A percentile compares a stretch with the other conserved stretches of the same genome.
Evolutionary conservation across 2,329 filamentous ascomycete genomes (phyloP).

Genomic region (Hypoxylon sp.): DNA sequence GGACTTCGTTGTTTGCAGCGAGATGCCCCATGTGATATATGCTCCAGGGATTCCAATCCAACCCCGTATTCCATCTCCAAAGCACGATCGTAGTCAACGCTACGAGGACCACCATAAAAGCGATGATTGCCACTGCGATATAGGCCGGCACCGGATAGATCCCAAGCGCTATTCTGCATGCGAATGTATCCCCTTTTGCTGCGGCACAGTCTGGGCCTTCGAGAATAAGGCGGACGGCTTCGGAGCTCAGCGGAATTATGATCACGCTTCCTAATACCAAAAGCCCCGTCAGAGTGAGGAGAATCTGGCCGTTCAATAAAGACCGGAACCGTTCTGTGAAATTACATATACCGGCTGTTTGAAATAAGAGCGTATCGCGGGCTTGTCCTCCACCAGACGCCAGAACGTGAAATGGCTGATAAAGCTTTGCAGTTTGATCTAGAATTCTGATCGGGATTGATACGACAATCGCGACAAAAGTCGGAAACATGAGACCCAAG

Average conservation of each 20-base stretch:
- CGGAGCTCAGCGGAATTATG: slow-evolving; percentile 56
- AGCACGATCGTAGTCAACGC: slow-evolving; percentile 48
- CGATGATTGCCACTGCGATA: slow-evolving; percentile 52
- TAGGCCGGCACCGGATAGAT: slow-evolving; percentile 52
- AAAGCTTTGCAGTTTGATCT: slow-evolving; percentile 54
- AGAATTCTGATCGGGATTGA: slow-evolving; percentile 55
- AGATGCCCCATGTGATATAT: slow-evolving; percentile 55
- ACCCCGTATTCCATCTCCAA: slow-evolving; percentile 54
- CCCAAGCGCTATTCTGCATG: slow-evolving; percentile 54
- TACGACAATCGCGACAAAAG: slow-evolving; percentile 52
- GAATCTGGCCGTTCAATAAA: slow-evolving; percentile 52
- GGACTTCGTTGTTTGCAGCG: slow-evolving; percentile 49
- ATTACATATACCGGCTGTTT: slow-evolving; percentile 56
- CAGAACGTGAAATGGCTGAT: slow-evolving; percentile 59
- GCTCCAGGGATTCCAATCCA: slow-evolving; percentile 58
- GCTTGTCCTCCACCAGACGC: slow-evolving; percentile 55
- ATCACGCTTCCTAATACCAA: slow-evolving; percentile 54
- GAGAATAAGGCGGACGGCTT: slow-evolving; percentile 56
- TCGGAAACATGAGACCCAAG: slow-evolving; percentile 54
- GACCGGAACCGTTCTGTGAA: slow-evolving; percentile 54
- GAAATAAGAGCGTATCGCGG: slow-evolving; percentile 57
- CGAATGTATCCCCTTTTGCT: slow-evolving; percentile 29
- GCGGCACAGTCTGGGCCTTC: slow-evolving; percentile 46
- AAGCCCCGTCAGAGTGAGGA: slow-evolving; percentile 55
- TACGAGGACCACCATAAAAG: slow-evolving; percentile 50